These are phyloP conservation scores for Cercospora berteroae DNA, from an alignment of 2,329 filamentous ascomycete genomes.

Conservation along the genomic window DNA sequence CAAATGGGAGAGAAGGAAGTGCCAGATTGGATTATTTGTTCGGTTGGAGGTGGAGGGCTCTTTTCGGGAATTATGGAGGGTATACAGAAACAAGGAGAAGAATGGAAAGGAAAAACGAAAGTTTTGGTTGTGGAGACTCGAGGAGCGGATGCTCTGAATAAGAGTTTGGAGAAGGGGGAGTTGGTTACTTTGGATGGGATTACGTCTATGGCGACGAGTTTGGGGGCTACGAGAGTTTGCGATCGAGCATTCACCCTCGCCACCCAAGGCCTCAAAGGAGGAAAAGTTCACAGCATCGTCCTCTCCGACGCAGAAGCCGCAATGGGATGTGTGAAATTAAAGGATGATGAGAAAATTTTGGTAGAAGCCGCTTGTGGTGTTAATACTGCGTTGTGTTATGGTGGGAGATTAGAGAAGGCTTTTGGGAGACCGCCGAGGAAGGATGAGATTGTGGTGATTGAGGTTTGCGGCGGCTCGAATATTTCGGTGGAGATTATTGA, in stretches of 20 bases:
- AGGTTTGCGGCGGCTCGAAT: conserved; percentile 72
- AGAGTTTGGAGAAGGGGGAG: conserved; percentile 56
- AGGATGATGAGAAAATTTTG: conserved; percentile 76
- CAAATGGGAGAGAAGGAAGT: conserved; percentile 41
- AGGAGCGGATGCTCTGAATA: conserved; percentile 68
- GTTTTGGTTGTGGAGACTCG: conserved; percentile 74
- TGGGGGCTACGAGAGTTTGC: conserved; percentile 73
- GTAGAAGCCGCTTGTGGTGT: conserved; percentile 87
- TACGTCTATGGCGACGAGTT: conserved; percentile 70
- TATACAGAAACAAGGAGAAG: conserved; percentile 50
- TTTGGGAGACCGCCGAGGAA: conserved; percentile 45
- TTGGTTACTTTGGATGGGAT: conserved; percentile 65
- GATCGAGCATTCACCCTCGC: conserved; percentile 66
- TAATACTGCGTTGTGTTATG: conserved; percentile 67
- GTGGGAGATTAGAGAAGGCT: conserved; percentile 57
- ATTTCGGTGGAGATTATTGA: conserved; percentile 51
- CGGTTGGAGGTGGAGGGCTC: conserved; percentile 76
- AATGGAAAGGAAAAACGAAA: conserved; percentile 35
- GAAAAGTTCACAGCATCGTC: conserved; percentile 60
- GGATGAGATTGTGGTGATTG: conserved; percentile 68
- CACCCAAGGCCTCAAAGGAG: conserved; percentile 34
- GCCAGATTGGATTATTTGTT: conserved; percentile 71
- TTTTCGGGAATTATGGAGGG: conserved; percentile 74
- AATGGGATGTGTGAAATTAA: conserved; percentile 70
- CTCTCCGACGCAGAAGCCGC: conserved; percentile 76